Conservation (phyloP, 164 flowering plant species). For the Sedum album region DNA sequence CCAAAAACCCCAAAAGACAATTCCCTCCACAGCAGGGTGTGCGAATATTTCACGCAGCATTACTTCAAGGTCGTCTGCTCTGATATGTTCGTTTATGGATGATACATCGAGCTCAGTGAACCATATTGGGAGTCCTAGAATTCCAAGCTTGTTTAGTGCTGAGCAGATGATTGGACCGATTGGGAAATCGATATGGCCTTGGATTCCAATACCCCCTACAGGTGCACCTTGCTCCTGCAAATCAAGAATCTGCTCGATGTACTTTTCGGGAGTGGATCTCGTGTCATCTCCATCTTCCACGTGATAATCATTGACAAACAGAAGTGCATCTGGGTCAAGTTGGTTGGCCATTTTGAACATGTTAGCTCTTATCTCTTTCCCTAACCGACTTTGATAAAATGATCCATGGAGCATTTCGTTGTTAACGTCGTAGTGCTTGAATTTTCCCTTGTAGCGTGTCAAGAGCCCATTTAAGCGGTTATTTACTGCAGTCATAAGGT, state of each 20-base stretch:
- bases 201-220: conserved; percentile 39
- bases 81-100: conserved; percentile 59
- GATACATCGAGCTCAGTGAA: conserved; percentile 77
- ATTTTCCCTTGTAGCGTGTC: conserved; percentile 73
- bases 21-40: conserved; percentile 76
- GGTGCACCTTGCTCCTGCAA: conserved; percentile 31
- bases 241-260: conserved; percentile 55
- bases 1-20: conserved; percentile 96
- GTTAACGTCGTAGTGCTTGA: conserved; percentile 88
- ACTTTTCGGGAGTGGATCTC: conserved; percentile 67
- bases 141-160: conserved; percentile 65
- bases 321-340: conserved; percentile 56
- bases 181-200: conserved; percentile 80
- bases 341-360: conserved; percentile 82
- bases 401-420: conserved; percentile 96
- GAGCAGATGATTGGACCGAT: conserved; percentile 62
- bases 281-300: conserved; percentile 74
- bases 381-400: conserved; percentile 68
- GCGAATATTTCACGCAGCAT: conserved; percentile 82
- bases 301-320: conserved; percentile 87
- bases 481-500: conserved; percentile 11
- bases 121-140: conserved; percentile 76
- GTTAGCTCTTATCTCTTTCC: conserved; percentile 57
- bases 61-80: conserved; percentile 89
- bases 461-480: conserved; percentile 71